Percentiles rank a stretch among this genome's conserved stretches.
Evolutionary conservation across 805 yeast species (phyloP).

Genomic region (Metschnikowia anglica): DNA sequence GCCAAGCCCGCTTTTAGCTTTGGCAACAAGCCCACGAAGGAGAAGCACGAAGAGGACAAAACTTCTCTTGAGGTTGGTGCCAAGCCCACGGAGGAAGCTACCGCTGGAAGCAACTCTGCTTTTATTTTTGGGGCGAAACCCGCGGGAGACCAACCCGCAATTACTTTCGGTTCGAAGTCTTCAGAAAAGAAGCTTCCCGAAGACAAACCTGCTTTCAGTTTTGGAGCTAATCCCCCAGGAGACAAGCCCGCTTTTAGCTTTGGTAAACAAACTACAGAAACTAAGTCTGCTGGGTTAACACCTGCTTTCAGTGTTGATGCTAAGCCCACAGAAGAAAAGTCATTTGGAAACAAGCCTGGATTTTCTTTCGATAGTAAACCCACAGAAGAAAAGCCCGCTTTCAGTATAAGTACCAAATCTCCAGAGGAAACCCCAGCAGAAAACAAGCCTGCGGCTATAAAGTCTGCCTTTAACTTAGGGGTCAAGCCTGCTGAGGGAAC

Average conservation of each 20-base stretch:
- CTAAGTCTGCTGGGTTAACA: not conserved
- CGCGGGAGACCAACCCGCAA: not conserved
- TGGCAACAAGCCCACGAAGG: not conserved
- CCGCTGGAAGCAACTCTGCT: slow-evolving; percentile 1
- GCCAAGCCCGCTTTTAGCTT: slow-evolving; percentile 9
- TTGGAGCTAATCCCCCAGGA: slow-evolving; percentile 12
- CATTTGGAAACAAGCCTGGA: not conserved
- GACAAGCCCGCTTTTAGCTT: slow-evolving; percentile 5
- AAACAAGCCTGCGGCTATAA: not conserved
- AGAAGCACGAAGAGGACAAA: not conserved
- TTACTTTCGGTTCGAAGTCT: slow-evolving; percentile 3
- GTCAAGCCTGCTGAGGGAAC: not conserved
- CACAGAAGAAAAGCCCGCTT: slow-evolving; percentile 2
- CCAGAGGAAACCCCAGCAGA: not conserved
- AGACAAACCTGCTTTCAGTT: slow-evolving; percentile 9
- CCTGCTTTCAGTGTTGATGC: slow-evolving; percentile 8
- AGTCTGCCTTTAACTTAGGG: slow-evolving; percentile 7
- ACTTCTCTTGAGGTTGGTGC: slow-evolving; percentile 4
- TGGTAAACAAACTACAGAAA: slow-evolving; percentile 1
- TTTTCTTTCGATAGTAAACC: slow-evolving; percentile 1
- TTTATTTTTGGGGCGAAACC: slow-evolving; percentile 13
- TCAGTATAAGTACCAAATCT: slow-evolving; percentile 2
- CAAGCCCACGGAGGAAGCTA: slow-evolving; percentile 1
- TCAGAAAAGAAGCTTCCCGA: not conserved
- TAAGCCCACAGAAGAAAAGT: not conserved